Evolutionary conservation across 495 filamentous ascomycete genomes (phyloP), one percentile per base, ranked within the genome.

Genomic region (Daldinia concentrica): DNA sequence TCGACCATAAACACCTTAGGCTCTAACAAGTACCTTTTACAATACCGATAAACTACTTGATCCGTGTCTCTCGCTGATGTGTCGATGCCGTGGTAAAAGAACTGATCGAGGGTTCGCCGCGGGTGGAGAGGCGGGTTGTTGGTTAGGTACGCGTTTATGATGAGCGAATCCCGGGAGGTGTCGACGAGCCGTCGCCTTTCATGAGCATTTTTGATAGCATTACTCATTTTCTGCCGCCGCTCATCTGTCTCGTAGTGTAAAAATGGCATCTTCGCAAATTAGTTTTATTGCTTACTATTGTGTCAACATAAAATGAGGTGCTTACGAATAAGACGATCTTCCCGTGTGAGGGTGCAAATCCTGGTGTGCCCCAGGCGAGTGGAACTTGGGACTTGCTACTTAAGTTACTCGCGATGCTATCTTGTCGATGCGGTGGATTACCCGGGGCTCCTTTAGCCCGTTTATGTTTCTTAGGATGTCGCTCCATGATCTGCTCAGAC

Each of bases 1-100:
- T 92, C 90, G 4, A 92, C 90, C 90, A 92, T 92, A 73, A 91
- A 89, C 9, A 92, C 86, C 69, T 91, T 92, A 1, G 84, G 84
- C 55, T 90, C 87, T n/a, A 80, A 72, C 1, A 72, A 71, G 12
- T 80, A 72, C 17, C 76, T 77, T 64, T 80, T 77, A 66, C 84
- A 86, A 72, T 91, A 91, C 4, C 90, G 84, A 69, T 87, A 91
- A 2, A 92, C 89, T 4, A 92, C 90, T 76, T 92, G 90, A 69
- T 91, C 90, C 54, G 84, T 80, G 66, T 92, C 90, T 17, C 90
- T 86, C 22, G 79, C 83, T 64, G 86, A 81, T 0, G 90, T 92
- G 72, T 91, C 89, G 66, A 91, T 91, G 55, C 88, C 89, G 15
- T 90, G 89, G 73, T 91, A 91, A 73, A 88, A 91, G 68, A 87